A percentile compares a stretch with the other conserved stretches of the same genome.
phyloP scores from a whole-genome alignment of 1,284 basidiomycete genomes.

The Hypsizygus ulmarius region DNA sequence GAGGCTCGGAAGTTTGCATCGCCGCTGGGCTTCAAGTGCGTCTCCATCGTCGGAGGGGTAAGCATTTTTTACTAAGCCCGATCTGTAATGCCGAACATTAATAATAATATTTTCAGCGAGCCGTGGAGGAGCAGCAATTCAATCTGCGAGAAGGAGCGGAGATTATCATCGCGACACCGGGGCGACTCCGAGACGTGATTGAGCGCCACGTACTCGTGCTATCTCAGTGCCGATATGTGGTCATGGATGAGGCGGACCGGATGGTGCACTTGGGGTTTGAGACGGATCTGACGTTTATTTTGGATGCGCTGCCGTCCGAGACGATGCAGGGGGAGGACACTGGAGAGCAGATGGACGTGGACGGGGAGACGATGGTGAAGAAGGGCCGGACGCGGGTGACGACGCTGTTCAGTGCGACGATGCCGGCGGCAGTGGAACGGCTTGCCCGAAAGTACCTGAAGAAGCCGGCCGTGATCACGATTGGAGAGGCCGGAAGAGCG shows the following conservation, averaged over 20 bases:
- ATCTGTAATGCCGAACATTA: background rate
- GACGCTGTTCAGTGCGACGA: constrained; percentile 95
- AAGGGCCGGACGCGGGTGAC: constrained; percentile 84
- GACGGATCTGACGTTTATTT: constrained; percentile 89
- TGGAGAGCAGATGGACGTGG: constrained; percentile 64
- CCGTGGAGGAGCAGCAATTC: constrained; percentile 96
- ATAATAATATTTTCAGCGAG: constrained; percentile 46
- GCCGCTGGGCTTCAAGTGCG: constrained; percentile 86
- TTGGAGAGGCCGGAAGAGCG: constrained; percentile 95
- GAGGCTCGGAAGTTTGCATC: constrained; percentile 91
- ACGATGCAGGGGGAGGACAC: constrained; percentile 83
- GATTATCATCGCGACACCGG: constrained; percentile 97
- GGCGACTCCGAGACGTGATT: constrained; percentile 95
- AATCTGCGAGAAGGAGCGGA: constrained; percentile 94
- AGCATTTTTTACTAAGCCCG: constrained; percentile 29
- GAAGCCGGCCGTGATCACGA: constrained; percentile 92
- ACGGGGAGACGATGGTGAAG: constrained; percentile 60
- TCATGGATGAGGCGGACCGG: constrained; percentile 99
- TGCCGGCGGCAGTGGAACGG: constrained; percentile 95
- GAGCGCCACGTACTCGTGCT: constrained; percentile 95
- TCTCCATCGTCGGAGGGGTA: constrained; percentile 97
- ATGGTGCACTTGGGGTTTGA: constrained; percentile 99
- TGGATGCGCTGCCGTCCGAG: constrained; percentile 87
- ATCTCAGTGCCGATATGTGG: constrained; percentile 94
- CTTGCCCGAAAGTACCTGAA: constrained; percentile 92